A percentile compares a stretch with the other conserved stretches of the same genome.
phyloP scores from a whole-genome alignment of 805 yeast species.

The Kodamaea fukazawae region DNA sequence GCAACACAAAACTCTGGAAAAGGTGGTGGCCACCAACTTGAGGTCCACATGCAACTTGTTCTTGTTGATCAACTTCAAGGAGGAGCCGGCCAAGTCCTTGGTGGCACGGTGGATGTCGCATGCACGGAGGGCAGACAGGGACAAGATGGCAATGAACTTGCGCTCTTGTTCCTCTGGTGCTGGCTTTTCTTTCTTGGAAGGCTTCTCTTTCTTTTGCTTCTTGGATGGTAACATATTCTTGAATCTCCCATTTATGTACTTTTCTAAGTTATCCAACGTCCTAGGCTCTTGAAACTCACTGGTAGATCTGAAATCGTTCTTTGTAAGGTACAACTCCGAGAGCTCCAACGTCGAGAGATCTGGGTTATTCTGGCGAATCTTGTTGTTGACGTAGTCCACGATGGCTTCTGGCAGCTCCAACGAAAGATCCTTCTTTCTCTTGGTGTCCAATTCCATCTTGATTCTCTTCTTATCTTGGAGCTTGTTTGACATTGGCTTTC shows the following conservation, averaged over 20 bases:
- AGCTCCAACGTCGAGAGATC: conserved; percentile 76
- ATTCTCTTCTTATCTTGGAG: conserved; percentile 62
- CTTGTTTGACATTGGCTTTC: conserved; percentile 34
- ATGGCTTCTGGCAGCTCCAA: conserved; percentile 52
- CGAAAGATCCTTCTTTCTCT: conserved; percentile 56
- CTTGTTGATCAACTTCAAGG: conserved; percentile 72
- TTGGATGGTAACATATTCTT: conserved; percentile 42
- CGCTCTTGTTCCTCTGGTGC: conserved; percentile 24
- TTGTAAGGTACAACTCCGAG: conserved; percentile 58
- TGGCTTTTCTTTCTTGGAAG: conserved; percentile 17
- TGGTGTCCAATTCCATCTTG: conserved; percentile 63
- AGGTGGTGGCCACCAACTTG: conserved; percentile 40
- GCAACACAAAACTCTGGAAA: conserved; percentile 53
- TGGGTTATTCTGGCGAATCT: conserved; percentile 57
- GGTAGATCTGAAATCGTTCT: conserved; percentile 58
- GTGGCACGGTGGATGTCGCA: conserved; percentile 78
- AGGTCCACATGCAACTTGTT: conserved; percentile 68
- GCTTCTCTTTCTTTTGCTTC: conserved; percentile 27
- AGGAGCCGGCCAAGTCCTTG: conserved; percentile 46
- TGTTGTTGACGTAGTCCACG: conserved; percentile 63
- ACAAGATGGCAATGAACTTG: conserved; percentile 50
- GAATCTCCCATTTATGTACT: conserved; percentile 53
- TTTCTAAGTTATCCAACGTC: conserved; percentile 51
- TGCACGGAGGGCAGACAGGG: conserved; percentile 81
- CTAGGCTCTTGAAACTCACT: conserved; percentile 55